Percentiles rank a stretch among this genome's conserved stretches.
Conservation (phyloP, 495 filamentous ascomycete species). For the Podospora australis region DNA sequence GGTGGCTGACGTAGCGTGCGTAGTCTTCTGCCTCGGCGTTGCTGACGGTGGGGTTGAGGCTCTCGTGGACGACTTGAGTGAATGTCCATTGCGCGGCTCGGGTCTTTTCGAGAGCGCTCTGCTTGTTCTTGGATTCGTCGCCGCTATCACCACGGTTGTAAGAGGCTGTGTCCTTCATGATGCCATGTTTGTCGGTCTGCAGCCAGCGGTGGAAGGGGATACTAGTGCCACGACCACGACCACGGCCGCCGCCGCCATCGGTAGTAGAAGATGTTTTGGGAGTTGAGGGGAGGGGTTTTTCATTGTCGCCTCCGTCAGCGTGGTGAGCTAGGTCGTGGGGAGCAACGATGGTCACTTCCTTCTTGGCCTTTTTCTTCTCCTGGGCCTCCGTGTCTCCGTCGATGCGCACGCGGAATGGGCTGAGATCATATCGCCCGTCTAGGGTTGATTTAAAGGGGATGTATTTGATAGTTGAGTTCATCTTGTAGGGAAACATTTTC, state of each 20-base stretch:
- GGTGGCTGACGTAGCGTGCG: constrained; percentile 83
- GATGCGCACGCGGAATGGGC: constrained; percentile 72
- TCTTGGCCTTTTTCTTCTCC: constrained; percentile 48
- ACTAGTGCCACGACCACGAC: constrained; percentile 21
- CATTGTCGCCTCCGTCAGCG: constrained; percentile 27
- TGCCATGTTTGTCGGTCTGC: constrained; percentile 24
- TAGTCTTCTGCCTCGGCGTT: constrained; percentile 76
- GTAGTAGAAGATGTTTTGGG: constrained; percentile 3
- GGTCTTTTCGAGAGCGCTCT: constrained; percentile 53
- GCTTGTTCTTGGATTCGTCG: constrained; percentile 26
- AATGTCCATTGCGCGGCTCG: constrained; percentile 78
- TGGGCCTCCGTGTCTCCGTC: constrained; percentile 35
- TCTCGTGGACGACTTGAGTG: constrained; percentile 71
- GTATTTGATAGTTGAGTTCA: constrained; percentile 80
- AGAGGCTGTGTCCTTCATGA: constrained; percentile 13
- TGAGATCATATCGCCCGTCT: constrained; percentile 68
- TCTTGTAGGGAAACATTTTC: constrained; percentile 84
- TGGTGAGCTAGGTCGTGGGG: constrained; percentile 38
- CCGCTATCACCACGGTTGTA: not conserved
- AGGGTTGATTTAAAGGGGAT: constrained; percentile 66
- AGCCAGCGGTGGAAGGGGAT: constrained; percentile 51
- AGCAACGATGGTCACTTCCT: constrained; percentile 56
- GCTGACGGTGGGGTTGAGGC: constrained; percentile 71
- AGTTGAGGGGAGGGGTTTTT: constrained; percentile 20
- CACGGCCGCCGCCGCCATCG: constrained; percentile 17